Conservation (phyloP, 2,329 filamentous ascomycete species). For the Xylaria polymorpha region DNA sequence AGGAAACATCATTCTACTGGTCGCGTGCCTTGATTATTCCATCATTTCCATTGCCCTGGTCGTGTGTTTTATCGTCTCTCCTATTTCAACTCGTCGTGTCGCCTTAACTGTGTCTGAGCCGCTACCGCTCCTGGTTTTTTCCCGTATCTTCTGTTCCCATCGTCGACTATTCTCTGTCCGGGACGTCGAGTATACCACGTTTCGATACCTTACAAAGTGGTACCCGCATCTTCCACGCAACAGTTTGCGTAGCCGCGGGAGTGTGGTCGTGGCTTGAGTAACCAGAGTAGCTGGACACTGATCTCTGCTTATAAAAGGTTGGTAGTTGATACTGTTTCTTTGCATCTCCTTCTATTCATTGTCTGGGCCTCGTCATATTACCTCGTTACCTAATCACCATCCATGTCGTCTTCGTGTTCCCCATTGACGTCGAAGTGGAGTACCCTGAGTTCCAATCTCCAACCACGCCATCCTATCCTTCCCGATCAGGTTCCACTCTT, state of each 20-base stretch:
- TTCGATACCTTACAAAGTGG: neutral
- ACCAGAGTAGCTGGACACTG: neutral
- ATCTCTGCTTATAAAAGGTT: constrained; percentile 23
- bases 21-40: constrained; percentile 19
- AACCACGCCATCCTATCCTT: constrained; percentile 41
- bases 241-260: constrained; percentile 1
- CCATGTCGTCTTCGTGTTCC: constrained; percentile 12
- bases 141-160: constrained; percentile 1
- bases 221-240: constrained; percentile 3
- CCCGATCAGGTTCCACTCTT: constrained; percentile 42
- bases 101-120: constrained; percentile 9
- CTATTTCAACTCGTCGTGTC: neutral
- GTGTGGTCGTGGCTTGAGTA: constrained; percentile 7
- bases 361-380: constrained; percentile 1
- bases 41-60: constrained; percentile 5
- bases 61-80: constrained; percentile 14
- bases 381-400: constrained; percentile 11
- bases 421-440: constrained; percentile 27
- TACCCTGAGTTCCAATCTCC: constrained; percentile 4
- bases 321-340: constrained; percentile 19
- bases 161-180: constrained; percentile 16
- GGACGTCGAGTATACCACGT: constrained; percentile 5
- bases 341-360: constrained; percentile 1
- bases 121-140: neutral
- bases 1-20: constrained; percentile 6